Evolutionary conservation across 352 stramenopile genomes (phyloP), one percentile per base, ranked within the genome.

Genomic region (Globisporangium recalcitrans): DNA sequence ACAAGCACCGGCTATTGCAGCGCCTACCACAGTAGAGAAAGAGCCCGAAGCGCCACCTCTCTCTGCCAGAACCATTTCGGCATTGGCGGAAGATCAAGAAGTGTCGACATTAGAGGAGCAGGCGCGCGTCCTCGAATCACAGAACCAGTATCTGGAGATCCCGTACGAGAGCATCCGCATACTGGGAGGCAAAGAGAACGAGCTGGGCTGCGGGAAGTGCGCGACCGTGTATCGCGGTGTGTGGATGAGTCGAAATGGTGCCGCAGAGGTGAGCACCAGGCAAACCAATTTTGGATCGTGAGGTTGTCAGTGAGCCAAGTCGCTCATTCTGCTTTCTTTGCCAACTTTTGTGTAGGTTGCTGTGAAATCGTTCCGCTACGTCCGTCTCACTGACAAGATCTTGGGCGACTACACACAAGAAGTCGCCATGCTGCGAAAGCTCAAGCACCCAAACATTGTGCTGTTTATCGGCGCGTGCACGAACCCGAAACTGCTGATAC

Each of bases 381-480:
- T 90, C 42, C 85, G 85, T 1, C 80, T 96, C 44, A 96, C 85
- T 8, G 87, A 96, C 70, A 94, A 94, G 64, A 94, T 96, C 51
- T 70, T 93, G 29, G 75, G 76, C 8, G 85, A 94, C 57, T 96
- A 96, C 72, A 87, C 77, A 14, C 76, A 86, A 69, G 87, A 96
- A 80, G 87, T 96, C 19, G 87, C 83, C 31, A 63, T 96, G 59
- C 73, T 96, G 19, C 78, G 85, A 67, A 90, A 94, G 63, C 77
- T 96, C 59, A 93, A 93, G 67, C 87, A 96, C 58, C 87, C 87
- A 44, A 96, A 96, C 61, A 96, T 96, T 64, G 85, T 96, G 26
- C 73, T 96, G 72, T 96, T 96, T 76, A 96, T 96, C 65, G 87
- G 87, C 67, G 87, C 87, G 56, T 96, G 87, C 67, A 96, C 86